Conservation (phyloP, 1,284 basidiomycete genomes). For the Puccinia coronata region DNA sequence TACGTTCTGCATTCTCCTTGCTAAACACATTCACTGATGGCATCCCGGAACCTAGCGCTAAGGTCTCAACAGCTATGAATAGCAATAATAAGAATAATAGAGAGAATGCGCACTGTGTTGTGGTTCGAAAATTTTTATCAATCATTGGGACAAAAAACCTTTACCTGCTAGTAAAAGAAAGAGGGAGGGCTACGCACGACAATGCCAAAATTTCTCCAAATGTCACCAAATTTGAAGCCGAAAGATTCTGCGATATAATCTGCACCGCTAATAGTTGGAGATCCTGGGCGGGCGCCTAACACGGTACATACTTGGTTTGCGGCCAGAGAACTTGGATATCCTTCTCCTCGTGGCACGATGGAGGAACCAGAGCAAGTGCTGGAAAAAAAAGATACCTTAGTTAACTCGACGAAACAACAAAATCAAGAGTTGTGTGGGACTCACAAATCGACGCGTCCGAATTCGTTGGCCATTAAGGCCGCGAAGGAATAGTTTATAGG, state of each 20-base stretch:
- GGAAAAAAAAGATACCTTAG: neutral
- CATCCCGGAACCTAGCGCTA: neutral
- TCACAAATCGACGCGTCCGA: conserved; percentile 65
- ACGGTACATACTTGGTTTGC: conserved; percentile 60
- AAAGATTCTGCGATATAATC: conserved; percentile 59
- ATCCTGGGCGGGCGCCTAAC: conserved; percentile 58
- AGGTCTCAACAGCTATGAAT: conserved; percentile 51
- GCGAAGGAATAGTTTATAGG: conserved; percentile 74
- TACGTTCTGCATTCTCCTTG: conserved; percentile 71
- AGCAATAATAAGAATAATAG: conserved; percentile 59
- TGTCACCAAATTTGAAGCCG: conserved; percentile 58
- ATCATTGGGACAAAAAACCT: too few species aligned
- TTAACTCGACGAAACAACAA: too few species aligned
- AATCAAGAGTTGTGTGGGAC: too few species aligned
- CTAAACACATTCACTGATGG: conserved; percentile 61
- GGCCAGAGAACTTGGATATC: conserved; percentile 59
- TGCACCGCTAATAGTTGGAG: conserved; percentile 56
- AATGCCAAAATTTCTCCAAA: conserved; percentile 63
- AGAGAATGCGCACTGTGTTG: conserved; percentile 47
- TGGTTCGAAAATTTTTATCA: too few species aligned
- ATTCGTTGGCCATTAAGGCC: conserved; percentile 79
- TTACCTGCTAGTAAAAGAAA: too few species aligned
- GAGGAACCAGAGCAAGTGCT: conserved; percentile 36
- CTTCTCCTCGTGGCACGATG: conserved; percentile 59
- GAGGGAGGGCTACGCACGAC: neutral